Evolutionary conservation across 2,329 filamentous ascomycete species (phyloP).

Genomic region (Macroventuria anomochaeta): DNA sequence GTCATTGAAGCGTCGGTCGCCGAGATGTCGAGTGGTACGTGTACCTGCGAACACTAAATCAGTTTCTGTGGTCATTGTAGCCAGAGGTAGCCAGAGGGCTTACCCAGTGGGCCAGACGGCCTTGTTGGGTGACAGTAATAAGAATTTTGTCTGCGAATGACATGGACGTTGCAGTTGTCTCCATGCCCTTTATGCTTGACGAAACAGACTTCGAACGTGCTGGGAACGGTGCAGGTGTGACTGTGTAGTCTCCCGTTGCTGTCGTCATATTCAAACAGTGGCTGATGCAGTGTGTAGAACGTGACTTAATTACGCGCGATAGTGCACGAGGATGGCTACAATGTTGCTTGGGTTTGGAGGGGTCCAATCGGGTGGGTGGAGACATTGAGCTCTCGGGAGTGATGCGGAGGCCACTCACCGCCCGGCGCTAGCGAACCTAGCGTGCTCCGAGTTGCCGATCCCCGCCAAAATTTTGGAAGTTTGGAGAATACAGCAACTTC

Average conservation of each 20-base stretch:
- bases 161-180: constrained; percentile 75
- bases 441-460: constrained; percentile 25
- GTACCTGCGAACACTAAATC: constrained; percentile 61
- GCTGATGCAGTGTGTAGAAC: not conserved
- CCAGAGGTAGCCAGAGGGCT: constrained; percentile 22
- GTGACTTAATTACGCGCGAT: not conserved
- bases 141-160: constrained; percentile 90
- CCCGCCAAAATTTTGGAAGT: constrained; percentile 45
- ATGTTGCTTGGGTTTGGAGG: not conserved
- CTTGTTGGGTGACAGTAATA: constrained; percentile 85
- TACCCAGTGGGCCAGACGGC: constrained; percentile 91
- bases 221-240: constrained; percentile 65
- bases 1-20: constrained; percentile 68
- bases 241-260: constrained; percentile 25
- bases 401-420: constrained; percentile 29
- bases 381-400: constrained; percentile 14
- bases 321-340: not conserved
- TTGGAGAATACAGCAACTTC: constrained; percentile 7
- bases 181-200: constrained; percentile 69
- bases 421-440: not conserved
- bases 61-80: constrained; percentile 22
- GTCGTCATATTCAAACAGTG: constrained; percentile 11
- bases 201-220: constrained; percentile 63
- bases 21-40: constrained; percentile 76
- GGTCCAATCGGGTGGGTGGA: constrained; percentile 2